A percentile compares a stretch with the other conserved stretches of the same genome.
These are phyloP conservation scores for Guyanaporus albipodus DNA, from an alignment of 768 basidiomycete species.

Conservation along the genomic window DNA sequence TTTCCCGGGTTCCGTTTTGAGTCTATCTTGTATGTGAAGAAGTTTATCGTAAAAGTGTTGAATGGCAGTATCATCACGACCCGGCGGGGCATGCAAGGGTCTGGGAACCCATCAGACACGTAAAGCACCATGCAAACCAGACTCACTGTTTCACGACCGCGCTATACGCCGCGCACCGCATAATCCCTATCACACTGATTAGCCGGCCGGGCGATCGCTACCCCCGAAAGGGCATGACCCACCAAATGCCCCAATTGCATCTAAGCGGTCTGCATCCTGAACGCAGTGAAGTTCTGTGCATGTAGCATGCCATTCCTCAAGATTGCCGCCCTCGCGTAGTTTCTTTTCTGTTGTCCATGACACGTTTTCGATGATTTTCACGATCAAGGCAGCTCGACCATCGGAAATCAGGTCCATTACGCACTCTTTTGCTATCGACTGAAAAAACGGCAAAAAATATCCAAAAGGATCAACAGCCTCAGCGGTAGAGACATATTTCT, in stretches of 20 bases:
- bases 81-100: constrained; percentile 43
- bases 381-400: constrained; percentile 53
- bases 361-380: constrained; percentile 69
- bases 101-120: constrained; percentile 20
- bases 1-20: constrained; percentile 76
- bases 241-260: constrained; percentile 84
- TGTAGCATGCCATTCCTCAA: constrained; percentile 63
- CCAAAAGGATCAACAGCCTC: constrained; percentile 57
- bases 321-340: constrained; percentile 48
- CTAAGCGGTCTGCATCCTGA: constrained; percentile 75
- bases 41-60: constrained; percentile 88
- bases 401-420: constrained; percentile 56
- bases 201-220: neutral
- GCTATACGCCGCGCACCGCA: constrained; percentile 69
- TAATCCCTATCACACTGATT: constrained; percentile 41
- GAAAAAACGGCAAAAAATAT: constrained; percentile 67
- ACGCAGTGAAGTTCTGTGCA: constrained; percentile 80
- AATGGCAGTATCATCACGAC: constrained; percentile 57
- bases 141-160: constrained; percentile 47
- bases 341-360: constrained; percentile 85
- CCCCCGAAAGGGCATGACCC: constrained; percentile 1
- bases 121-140: neutral
- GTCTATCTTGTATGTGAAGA: constrained; percentile 61
- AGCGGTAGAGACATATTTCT: constrained; percentile 67
- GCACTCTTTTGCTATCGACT: constrained; percentile 37